Evolutionary conservation across 2,329 filamentous ascomycete genomes (phyloP).

Genomic region (Colletotrichum abscissum): DNA sequence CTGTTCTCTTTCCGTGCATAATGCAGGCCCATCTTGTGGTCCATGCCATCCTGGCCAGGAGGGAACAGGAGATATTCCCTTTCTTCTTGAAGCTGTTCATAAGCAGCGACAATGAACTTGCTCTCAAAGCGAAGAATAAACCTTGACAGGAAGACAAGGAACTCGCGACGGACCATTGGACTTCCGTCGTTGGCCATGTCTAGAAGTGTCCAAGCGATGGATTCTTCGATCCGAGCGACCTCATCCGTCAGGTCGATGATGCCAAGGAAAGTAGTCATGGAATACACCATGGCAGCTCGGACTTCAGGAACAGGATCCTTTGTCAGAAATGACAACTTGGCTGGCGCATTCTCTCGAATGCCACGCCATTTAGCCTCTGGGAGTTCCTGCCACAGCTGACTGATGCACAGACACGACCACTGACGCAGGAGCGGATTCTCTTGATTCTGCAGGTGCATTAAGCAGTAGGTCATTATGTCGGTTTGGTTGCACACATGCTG

Average conservation of each 20-base stretch:
- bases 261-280: slow-evolving; percentile 92
- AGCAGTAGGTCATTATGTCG: slow-evolving; percentile 89
- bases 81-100: slow-evolving; percentile 89
- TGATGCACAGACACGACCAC: slow-evolving; percentile 95
- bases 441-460: slow-evolving; percentile 84
- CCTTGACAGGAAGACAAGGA: slow-evolving; percentile 92
- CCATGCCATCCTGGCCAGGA: slow-evolving; percentile 65
- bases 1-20: slow-evolving; percentile 68
- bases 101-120: slow-evolving; percentile 92
- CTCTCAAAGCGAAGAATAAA: slow-evolving; percentile 92
- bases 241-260: slow-evolving; percentile 94
- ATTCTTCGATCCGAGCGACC: slow-evolving; percentile 90
- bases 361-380: slow-evolving; percentile 95
- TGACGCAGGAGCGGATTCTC: slow-evolving; percentile 91
- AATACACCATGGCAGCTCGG: slow-evolving; percentile 90
- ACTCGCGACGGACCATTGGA: slow-evolving; percentile 91
- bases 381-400: slow-evolving; percentile 92
- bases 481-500: slow-evolving; percentile 92
- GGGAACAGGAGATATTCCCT: slow-evolving; percentile 73
- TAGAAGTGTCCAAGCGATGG: slow-evolving; percentile 87
- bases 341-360: slow-evolving; percentile 88
- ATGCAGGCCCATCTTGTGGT: slow-evolving; percentile 72
- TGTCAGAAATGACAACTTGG: slow-evolving; percentile 82
- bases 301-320: slow-evolving; percentile 93
- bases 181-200: slow-evolving; percentile 95